Percentiles rank a stretch among this genome's conserved stretches.
These are phyloP conservation scores for Mycothermus thermophilus DNA, from an alignment of 495 filamentous ascomycete species.

Conservation along the genomic window DNA sequence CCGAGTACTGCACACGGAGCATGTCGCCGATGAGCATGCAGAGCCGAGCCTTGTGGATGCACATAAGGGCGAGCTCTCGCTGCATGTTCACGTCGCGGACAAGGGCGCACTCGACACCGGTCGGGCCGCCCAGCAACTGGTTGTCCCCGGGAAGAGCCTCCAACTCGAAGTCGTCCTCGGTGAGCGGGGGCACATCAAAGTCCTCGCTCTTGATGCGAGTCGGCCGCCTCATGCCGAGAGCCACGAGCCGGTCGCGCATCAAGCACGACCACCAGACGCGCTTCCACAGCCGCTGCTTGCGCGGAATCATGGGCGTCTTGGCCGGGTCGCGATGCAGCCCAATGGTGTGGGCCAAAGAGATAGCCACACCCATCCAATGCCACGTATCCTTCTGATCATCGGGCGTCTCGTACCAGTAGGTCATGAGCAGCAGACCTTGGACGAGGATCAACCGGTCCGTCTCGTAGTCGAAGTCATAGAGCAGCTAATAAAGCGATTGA, in stretches of 20 bases:
- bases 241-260: slow-evolving; percentile 78
- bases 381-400: slow-evolving; percentile 84
- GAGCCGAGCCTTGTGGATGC: slow-evolving; percentile 83
- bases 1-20: slow-evolving; percentile 76
- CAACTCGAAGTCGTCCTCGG: slow-evolving; percentile 71
- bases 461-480: slow-evolving; percentile 84
- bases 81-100: slow-evolving; percentile 51
- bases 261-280: slow-evolving; percentile 92
- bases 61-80: slow-evolving; percentile 65
- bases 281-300: slow-evolving; percentile 69
- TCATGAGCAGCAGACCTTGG: slow-evolving; percentile 72
- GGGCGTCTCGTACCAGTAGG: slow-evolving; percentile 82
- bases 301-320: slow-evolving; percentile 50
- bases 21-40: slow-evolving; percentile 75
- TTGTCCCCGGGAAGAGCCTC: slow-evolving; percentile 47
- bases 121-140: slow-evolving; percentile 50
- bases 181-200: slow-evolving; percentile 79
- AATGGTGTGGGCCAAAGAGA: slow-evolving; percentile 72
- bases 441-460: slow-evolving; percentile 69
- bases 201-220: slow-evolving; percentile 82
- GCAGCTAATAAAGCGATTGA: too few species aligned
- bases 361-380: slow-evolving; percentile 84
- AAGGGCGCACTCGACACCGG: slow-evolving; percentile 50
- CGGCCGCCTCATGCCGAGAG: slow-evolving; percentile 77
- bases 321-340: slow-evolving; percentile 72